Conservation (phyloP, 1,139 yeast genomes). For the Cylindricascospora bacillispora region DNA sequence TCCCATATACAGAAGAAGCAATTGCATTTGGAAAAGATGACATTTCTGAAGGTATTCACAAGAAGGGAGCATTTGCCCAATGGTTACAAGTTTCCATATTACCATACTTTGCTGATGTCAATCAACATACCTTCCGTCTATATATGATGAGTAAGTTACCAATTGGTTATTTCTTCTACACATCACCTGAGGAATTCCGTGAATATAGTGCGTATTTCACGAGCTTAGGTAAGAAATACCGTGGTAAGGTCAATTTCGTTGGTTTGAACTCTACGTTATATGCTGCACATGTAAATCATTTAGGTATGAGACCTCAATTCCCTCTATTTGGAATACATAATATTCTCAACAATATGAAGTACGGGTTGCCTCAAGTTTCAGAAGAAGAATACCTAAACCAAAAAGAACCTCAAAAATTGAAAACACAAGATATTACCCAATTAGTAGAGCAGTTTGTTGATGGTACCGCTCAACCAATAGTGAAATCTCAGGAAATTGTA, state of each 20-base stretch:
- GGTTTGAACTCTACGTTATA: conserved; percentile 70
- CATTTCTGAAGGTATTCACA: conserved; percentile 1
- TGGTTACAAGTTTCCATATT: conserved; percentile 28
- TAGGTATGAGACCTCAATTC: conserved; percentile 73
- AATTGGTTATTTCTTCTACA: conserved; percentile 79
- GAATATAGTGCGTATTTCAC: conserved; percentile 40
- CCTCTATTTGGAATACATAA: conserved; percentile 90
- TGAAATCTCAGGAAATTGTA: conserved; percentile 83
- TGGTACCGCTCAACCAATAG: conserved; percentile 56
- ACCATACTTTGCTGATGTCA: conserved; percentile 84
- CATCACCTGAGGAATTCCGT: conserved; percentile 50
- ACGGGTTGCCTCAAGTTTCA: conserved; percentile 42
- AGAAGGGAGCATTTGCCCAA: conserved; percentile 3
- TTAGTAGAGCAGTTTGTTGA: conserved; percentile 53
- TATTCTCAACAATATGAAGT: conserved; percentile 53
- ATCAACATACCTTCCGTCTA: conserved; percentile 61
- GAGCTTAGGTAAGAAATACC: conserved; percentile 56
- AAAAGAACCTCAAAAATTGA: conserved; percentile 21
- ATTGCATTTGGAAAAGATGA: conserved; percentile 2
- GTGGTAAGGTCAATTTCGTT: conserved; percentile 78
- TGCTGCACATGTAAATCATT: conserved; percentile 79
- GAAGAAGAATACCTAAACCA: conserved; percentile 24
- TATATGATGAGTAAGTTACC: conserved; percentile 70
- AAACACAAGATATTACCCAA: conserved; percentile 35
- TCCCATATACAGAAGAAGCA: conserved; percentile 1